These are phyloP conservation scores for Xylariaceae sp. DNA, from an alignment of 2,329 filamentous ascomycete genomes.

Conservation along the genomic window DNA sequence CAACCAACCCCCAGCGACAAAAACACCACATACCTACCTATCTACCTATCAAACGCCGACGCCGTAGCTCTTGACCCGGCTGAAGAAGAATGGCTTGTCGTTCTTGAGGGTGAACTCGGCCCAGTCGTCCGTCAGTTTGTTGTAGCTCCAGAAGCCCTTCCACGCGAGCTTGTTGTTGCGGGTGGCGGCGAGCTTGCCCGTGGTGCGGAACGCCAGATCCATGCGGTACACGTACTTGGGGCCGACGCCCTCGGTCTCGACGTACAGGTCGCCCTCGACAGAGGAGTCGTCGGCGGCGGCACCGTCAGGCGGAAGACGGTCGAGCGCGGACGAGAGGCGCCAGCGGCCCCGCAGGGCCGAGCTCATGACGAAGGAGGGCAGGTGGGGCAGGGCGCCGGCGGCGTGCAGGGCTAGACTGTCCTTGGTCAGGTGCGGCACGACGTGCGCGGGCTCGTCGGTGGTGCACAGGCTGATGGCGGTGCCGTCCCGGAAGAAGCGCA, in stretches of 20 bases:
- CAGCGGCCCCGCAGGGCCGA: slow-evolving; percentile 64
- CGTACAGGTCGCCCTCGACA: slow-evolving; percentile 68
- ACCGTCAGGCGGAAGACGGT: slow-evolving; percentile 33
- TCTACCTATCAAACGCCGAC: slow-evolving; percentile 41
- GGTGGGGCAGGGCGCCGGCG: slow-evolving; percentile 42
- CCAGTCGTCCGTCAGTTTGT: slow-evolving; percentile 88
- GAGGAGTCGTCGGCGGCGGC: slow-evolving; percentile 30
- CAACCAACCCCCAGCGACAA: neutral
- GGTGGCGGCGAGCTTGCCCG: slow-evolving; percentile 56
- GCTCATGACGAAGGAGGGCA: slow-evolving; percentile 63
- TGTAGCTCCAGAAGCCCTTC: slow-evolving; percentile 91
- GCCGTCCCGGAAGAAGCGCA: slow-evolving; percentile 92
- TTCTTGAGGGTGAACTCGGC: slow-evolving; percentile 72
- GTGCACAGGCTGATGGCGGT: slow-evolving; percentile 79
- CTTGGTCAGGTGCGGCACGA: slow-evolving; percentile 80
- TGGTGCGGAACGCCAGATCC: slow-evolving; percentile 71
- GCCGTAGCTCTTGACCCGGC: slow-evolving; percentile 66
- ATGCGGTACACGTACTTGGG: slow-evolving; percentile 83
- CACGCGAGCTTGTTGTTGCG: slow-evolving; percentile 87
- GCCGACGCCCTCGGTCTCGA: slow-evolving; percentile 85
- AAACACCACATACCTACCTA: neutral
- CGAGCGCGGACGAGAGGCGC: slow-evolving; percentile 46
- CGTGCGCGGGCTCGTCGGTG: slow-evolving; percentile 79
- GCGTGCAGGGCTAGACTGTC: slow-evolving; percentile 62
- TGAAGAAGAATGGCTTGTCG: slow-evolving; percentile 69